These are phyloP conservation scores for Ceratocystis cubensis DNA, from an alignment of 2,329 filamentous ascomycete species.

Conservation along the genomic window DNA sequence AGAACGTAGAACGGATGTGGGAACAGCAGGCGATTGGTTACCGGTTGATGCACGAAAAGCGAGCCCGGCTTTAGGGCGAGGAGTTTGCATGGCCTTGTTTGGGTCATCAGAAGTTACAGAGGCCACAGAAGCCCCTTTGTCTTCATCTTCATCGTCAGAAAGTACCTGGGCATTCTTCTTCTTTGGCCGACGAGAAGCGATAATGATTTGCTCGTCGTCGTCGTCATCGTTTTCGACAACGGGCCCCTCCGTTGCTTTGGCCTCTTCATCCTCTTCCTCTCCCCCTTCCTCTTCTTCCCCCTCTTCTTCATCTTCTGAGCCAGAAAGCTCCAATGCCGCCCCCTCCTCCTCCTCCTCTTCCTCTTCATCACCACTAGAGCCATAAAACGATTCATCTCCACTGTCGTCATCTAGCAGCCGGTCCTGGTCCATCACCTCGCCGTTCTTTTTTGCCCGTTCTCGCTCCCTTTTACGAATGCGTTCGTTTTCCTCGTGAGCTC, in stretches of 20 bases:
- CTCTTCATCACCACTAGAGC: conserved; percentile 31
- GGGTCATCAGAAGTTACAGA: neutral
- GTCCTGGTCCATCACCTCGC: conserved; percentile 36
- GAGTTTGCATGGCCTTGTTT: conserved; percentile 32
- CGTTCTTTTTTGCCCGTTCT: conserved; percentile 49
- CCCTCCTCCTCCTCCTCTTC: conserved; percentile 29
- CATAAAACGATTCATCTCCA: conserved; percentile 40
- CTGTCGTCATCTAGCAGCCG: conserved; percentile 46
- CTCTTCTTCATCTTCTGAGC: conserved; percentile 33
- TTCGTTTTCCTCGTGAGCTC: conserved; percentile 66
- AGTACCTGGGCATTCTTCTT: conserved; percentile 42
- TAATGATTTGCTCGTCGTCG: conserved; percentile 33
- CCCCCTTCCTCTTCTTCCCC: conserved; percentile 29
- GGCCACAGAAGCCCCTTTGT: conserved; percentile 19
- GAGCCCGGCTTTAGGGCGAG: conserved; percentile 33
- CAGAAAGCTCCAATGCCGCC: conserved; percentile 33
- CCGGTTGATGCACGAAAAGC: conserved; percentile 33
- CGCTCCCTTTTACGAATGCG: conserved; percentile 68
- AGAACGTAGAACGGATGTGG: conserved; percentile 54
- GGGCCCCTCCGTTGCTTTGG: conserved; percentile 28
- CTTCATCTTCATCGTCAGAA: conserved; percentile 54
- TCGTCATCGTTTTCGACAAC: conserved; percentile 28
- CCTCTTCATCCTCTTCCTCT: conserved; percentile 28
- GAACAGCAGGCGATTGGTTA: conserved; percentile 34
- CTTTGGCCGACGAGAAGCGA: conserved; percentile 39